Base-by-base conservation (phyloP, 768 basidiomycete species). In the Boletus vermiculosoides region DNA sequence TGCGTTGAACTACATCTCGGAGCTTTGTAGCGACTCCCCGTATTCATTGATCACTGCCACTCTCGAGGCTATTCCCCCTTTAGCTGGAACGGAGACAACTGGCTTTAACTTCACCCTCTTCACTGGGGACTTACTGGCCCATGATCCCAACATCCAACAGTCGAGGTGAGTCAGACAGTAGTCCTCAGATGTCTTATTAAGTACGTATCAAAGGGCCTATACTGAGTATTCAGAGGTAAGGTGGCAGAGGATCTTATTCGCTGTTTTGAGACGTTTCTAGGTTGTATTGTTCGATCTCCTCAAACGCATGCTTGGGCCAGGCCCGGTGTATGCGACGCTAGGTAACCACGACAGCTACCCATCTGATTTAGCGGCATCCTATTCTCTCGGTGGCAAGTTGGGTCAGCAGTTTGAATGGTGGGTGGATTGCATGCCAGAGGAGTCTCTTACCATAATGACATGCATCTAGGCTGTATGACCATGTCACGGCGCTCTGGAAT, bases 271-370 rank as follows among this genome's bases (percentile, higher is more conserved):
- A 45, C 25, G 25, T 56, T 7, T 45, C 20, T 58, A 88, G 86
- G 79, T 84, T 1, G 72, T 87, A 1, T 55, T 90, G 22, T 91
- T 82, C 64, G 86, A 85, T 59, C 76, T 91, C 36, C 80, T 89
- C 71, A 86, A 81, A 69, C 75, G 75, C 16, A 76, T 77, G 62
- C 76, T 90, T 31, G 83, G 83, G 16, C 76, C 80, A 15, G 86
- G 87, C 0, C 87, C 89, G n/a, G 80, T 90, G 3, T 92, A 90
- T 60, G 83, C 86, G 30, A 82, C 85, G 0, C 73, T 91, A 10
- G 89, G 89, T 10, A 92, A 92, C 66, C 89, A 92, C 63, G 89
- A 92, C 66, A 84, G 78, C 41, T 88, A 85, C 67, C 84, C 55
- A 5, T 42, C 65, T 78, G 85, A 70, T 3, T 78, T 85, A 63